Percentiles rank a stretch among this genome's conserved stretches.
These are phyloP conservation scores for Syzygium syzygioides DNA, from an alignment of 441 rosid genomes.

Conservation along the genomic window DNA sequence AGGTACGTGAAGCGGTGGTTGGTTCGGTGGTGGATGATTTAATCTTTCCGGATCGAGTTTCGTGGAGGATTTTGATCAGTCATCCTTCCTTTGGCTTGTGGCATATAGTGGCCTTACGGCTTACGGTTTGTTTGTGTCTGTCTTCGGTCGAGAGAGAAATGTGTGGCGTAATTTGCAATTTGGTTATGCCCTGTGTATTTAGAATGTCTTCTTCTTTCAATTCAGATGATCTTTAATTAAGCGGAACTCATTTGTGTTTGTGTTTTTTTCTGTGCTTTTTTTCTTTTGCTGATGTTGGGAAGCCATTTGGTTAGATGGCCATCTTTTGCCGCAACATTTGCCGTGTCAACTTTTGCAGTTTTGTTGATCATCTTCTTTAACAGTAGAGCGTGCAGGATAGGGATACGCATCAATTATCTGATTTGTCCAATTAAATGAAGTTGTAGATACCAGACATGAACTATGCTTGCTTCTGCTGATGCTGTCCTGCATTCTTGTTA, in stretches of 20 bases:
- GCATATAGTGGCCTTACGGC: background rate
- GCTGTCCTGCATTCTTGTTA: background rate
- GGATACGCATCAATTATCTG: background rate
- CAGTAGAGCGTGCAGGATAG: fast-evolving
- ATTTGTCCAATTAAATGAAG: background rate
- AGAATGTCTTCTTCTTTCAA: background rate
- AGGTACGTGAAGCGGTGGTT: constrained; percentile 32
- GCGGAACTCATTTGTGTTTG: background rate
- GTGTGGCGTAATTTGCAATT: background rate
- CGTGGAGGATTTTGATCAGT: background rate
- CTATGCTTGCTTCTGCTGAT: background rate
- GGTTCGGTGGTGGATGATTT: background rate
- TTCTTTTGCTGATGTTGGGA: background rate
- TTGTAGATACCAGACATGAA: background rate
- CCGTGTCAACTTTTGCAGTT: background rate
- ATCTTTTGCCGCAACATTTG: background rate
- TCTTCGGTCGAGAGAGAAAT: background rate
- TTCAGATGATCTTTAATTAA: background rate
- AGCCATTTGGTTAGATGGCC: background rate
- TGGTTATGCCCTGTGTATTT: background rate
- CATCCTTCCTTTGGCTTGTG: background rate
- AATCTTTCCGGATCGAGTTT: background rate
- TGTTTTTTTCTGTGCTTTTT: background rate
- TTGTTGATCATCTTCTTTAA: background rate
- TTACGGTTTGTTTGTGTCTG: background rate